Evolutionary conservation across 345 rosid species (phyloP).

Genomic region (Trapa incisa): DNA sequence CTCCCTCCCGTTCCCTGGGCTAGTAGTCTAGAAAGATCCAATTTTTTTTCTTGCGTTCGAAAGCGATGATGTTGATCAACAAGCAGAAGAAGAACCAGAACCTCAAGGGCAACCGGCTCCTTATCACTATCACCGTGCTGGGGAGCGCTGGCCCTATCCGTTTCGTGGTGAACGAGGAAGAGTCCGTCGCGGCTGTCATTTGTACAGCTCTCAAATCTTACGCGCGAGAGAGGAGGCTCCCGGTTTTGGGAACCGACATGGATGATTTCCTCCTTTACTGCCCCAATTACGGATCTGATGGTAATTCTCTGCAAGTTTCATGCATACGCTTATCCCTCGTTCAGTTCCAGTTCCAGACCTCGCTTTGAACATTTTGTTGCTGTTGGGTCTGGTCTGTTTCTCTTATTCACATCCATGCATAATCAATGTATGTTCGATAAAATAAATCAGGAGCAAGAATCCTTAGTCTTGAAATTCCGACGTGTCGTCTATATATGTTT

Average conservation of each 20-base stretch:
- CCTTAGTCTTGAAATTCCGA: too few species aligned
- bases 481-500: too few species aligned
- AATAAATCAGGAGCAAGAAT: too few species aligned
- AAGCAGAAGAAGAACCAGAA: constrained; percentile 70
- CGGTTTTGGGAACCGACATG: constrained; percentile 71
- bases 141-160: constrained; percentile 99
- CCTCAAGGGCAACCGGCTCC: constrained; percentile 56
- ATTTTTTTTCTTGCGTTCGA: not conserved
- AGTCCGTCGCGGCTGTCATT: constrained; percentile 63
- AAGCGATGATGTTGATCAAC: constrained; percentile 51
- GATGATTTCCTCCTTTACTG: constrained; percentile 76
- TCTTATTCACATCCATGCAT: too few species aligned
- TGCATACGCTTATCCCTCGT: too few species aligned
- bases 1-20: not conserved
- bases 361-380: too few species aligned
- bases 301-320: not conserved
- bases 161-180: constrained; percentile 66
- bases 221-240: constrained; percentile 96
- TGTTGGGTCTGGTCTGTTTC: too few species aligned
- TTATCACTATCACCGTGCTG: constrained; percentile 66
- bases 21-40: not conserved
- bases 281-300: constrained; percentile 42
- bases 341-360: too few species aligned
- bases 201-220: constrained; percentile 70
- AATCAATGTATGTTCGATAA: too few species aligned